Conservation (phyloP, 1,284 basidiomycete species). For the Pulveroboletus sp. region DNA sequence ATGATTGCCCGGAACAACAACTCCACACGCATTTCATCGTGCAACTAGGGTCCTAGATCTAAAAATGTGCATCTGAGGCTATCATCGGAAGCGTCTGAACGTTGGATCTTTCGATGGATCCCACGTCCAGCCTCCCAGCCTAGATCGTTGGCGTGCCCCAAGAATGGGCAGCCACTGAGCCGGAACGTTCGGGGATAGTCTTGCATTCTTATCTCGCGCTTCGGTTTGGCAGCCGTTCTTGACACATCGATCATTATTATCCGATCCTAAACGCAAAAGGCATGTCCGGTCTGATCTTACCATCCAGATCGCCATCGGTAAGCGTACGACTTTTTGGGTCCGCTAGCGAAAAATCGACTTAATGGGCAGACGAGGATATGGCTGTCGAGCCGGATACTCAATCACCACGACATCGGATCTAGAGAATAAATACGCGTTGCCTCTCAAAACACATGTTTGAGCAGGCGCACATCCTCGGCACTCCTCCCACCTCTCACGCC, state of each 20-base stretch:
- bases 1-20: not conserved
- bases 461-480: not conserved
- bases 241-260: not conserved
- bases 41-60: too few relatives aligned
- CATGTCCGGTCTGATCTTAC: conserved; percentile 1
- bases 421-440: not conserved
- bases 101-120: too few relatives aligned
- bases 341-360: not conserved
- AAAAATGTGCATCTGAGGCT: too few relatives aligned
- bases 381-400: not conserved
- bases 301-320: conserved; percentile 2
- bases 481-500: not conserved
- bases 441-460: not conserved
- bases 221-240: not conserved
- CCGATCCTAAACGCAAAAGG: not conserved
- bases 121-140: not conserved
- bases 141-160: not conserved
- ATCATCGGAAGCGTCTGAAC: too few relatives aligned
- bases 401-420: not conserved
- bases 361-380: not conserved
- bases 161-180: not conserved
- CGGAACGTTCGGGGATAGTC: not conserved
- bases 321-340: not conserved
- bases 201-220: not conserved
- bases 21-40: too few relatives aligned